Conservation (phyloP, 495 filamentous ascomycete species). For the Letharia lupina region DNA sequence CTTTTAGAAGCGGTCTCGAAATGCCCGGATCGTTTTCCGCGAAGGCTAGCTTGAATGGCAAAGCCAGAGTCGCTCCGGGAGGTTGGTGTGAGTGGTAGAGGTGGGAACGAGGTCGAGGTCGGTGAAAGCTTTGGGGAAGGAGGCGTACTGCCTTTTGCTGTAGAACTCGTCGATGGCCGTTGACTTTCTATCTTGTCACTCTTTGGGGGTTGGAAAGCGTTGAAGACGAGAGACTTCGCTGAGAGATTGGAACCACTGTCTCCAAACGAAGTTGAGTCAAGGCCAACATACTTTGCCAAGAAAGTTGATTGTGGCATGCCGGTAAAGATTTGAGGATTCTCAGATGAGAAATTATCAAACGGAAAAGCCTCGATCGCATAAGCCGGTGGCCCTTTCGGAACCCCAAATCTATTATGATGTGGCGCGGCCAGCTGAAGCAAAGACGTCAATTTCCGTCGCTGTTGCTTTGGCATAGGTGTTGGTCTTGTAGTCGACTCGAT, state of each 20-base stretch:
- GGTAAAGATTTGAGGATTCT: slow-evolving; percentile 71
- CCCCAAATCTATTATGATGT: slow-evolving; percentile 79
- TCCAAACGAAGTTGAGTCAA: slow-evolving; percentile 83
- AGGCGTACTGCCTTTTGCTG: slow-evolving; percentile 61
- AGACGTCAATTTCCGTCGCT: slow-evolving; percentile 80
- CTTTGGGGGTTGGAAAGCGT: slow-evolving; percentile 70
- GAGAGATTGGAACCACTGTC: slow-evolving; percentile 46
- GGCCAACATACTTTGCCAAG: slow-evolving; percentile 72
- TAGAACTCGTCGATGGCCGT: slow-evolving; percentile 74
- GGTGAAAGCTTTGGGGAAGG: slow-evolving; percentile 77
- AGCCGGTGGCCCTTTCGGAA: slow-evolving; percentile 78
- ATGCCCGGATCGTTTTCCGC: slow-evolving; percentile 92
- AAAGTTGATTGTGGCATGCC: slow-evolving; percentile 59
- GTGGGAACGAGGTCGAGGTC: slow-evolving; percentile 68
- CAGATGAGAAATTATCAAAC: slow-evolving; percentile 77
- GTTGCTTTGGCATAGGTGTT: slow-evolving; percentile 71
- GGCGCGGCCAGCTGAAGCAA: slow-evolving; percentile 84
- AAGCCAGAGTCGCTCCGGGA: slow-evolving; percentile 89
- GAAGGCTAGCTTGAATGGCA: slow-evolving; percentile 70
- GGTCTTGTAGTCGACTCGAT: slow-evolving; percentile 75
- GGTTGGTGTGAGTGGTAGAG: slow-evolving; percentile 60
- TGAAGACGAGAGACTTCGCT: slow-evolving; percentile 62
- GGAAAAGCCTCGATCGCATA: slow-evolving; percentile 91
- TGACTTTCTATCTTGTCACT: slow-evolving; percentile 59
- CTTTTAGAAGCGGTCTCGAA: slow-evolving; percentile 77